Percentiles rank a stretch among this genome's conserved stretches.
phyloP scores from a whole-genome alignment of 805 yeast genomes.

The Wickerhamiella occidentalis region DNA sequence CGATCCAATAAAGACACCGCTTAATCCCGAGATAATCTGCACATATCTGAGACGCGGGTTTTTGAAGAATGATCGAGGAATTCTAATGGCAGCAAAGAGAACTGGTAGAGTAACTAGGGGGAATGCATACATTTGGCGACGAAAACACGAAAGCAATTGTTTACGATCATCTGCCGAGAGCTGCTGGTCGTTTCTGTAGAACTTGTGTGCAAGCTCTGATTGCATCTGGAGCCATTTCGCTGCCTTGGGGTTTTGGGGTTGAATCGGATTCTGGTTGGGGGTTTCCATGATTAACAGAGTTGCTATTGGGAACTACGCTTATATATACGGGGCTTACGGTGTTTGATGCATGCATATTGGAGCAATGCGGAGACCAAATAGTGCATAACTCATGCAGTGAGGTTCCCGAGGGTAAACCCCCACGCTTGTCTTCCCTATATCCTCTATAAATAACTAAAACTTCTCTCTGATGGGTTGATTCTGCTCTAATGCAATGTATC shows the following conservation, averaged over 20 bases:
- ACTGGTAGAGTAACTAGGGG: slow-evolving; percentile 21
- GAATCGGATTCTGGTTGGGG: background rate
- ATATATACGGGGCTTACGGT: background rate
- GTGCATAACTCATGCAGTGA: background rate
- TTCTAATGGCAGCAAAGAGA: slow-evolving; percentile 14
- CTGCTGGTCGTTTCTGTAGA: slow-evolving; percentile 18
- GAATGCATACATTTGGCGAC: slow-evolving; percentile 14
- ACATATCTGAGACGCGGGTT: slow-evolving; percentile 12
- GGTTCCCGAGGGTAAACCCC: no score
- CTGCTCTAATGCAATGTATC: slow-evolving; percentile 28
- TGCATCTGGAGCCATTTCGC: background rate
- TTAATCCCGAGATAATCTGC: slow-evolving; percentile 19
- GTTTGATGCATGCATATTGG: background rate
- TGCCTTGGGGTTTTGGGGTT: background rate
- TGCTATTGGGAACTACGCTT: background rate
- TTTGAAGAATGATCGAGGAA: slow-evolving; percentile 17
- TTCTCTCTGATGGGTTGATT: slow-evolving; percentile 13
- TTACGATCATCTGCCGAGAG: slow-evolving; percentile 17
- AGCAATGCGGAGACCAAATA: background rate
- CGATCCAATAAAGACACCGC: slow-evolving; percentile 20
- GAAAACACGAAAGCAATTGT: slow-evolving; percentile 14
- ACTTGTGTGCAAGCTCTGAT: slow-evolving; percentile 15
- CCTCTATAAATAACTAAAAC: slow-evolving; percentile 1
- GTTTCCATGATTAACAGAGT: background rate
- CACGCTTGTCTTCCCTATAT: no score